phyloP scores from a whole-genome alignment of 2,329 filamentous ascomycete genomes.

The Sarocladium strictum region DNA sequence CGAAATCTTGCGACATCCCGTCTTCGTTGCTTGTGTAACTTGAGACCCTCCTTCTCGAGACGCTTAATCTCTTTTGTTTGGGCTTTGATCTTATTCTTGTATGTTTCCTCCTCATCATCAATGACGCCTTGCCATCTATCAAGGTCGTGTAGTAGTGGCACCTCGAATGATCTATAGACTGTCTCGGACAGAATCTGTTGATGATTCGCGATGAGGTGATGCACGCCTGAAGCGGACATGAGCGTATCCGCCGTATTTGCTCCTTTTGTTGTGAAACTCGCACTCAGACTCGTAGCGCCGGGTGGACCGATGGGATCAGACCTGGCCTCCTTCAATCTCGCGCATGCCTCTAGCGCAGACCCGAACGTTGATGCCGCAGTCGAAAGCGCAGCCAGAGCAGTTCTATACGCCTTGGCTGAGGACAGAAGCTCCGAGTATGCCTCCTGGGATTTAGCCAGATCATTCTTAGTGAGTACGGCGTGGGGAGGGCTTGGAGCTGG shows the following conservation, averaged over 20 bases:
- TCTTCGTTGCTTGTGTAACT: slow-evolving; percentile 53
- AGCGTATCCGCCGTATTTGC: slow-evolving; percentile 59
- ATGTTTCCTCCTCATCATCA: slow-evolving; percentile 58
- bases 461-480: slow-evolving; percentile 55
- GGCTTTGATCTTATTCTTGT: slow-evolving; percentile 47
- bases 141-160: slow-evolving; percentile 62
- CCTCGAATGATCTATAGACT: slow-evolving; percentile 62
- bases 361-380: slow-evolving; percentile 58
- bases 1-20: slow-evolving; percentile 57
- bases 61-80: slow-evolving; percentile 56
- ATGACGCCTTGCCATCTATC: slow-evolving; percentile 59
- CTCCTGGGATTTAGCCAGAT: slow-evolving; percentile 56
- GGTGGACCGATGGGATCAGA: slow-evolving; percentile 47
- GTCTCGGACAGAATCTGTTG: slow-evolving; percentile 65
- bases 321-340: slow-evolving; percentile 61
- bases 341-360: slow-evolving; percentile 59
- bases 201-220: slow-evolving; percentile 64
- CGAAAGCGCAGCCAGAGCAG: slow-evolving; percentile 55
- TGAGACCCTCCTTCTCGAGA: slow-evolving; percentile 59
- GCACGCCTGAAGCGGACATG: slow-evolving; percentile 56
- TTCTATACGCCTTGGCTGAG: slow-evolving; percentile 58
- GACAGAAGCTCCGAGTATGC: slow-evolving; percentile 57
- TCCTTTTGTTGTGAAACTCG: slow-evolving; percentile 41
- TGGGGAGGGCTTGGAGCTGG: slow-evolving; percentile 47
- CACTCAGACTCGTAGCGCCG: slow-evolving; percentile 32